phyloP scores from a whole-genome alignment of 176 grass and related monocot genomes.

The Cenchrus fungigraminus region DNA sequence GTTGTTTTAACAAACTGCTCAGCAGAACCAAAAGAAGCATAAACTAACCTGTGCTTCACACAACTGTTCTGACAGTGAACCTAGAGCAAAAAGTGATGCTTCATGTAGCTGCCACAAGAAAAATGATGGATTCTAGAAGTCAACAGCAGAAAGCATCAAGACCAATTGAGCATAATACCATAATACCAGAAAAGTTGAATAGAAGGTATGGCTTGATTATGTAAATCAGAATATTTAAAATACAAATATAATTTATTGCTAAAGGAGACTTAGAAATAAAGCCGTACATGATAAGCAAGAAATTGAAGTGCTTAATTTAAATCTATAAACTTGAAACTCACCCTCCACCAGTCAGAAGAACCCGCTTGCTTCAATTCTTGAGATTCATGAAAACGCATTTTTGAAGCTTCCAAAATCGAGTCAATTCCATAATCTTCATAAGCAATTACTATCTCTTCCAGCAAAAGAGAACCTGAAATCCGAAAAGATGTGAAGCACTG shows the following conservation, averaged over 20 bases:
- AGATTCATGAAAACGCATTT: constrained; percentile 72
- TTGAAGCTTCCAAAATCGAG: constrained; percentile 72
- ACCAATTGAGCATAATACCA: not conserved
- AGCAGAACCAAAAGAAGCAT: constrained; percentile 26
- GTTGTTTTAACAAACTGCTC: constrained; percentile 12
- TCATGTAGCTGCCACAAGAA: constrained; percentile 81
- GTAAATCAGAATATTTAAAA: not conserved
- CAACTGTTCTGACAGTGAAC: constrained; percentile 88
- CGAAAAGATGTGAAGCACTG: constrained; percentile 26
- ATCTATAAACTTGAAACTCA: constrained; percentile 52
- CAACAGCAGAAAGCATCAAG: constrained; percentile 28
- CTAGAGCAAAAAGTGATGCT: constrained; percentile 89
- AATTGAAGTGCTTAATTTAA: not conserved
- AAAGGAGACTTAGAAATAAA: constrained; percentile 15
- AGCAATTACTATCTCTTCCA: constrained; percentile 86
- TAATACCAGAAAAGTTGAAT: constrained; percentile 10
- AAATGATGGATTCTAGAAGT: constrained; percentile 25
- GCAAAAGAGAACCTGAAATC: constrained; percentile 76
- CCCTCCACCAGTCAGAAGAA: constrained; percentile 91
- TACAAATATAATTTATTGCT: not conserved
- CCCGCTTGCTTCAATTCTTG: constrained; percentile 73
- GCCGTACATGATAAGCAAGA: constrained; percentile 15
- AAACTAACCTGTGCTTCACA: constrained; percentile 81
- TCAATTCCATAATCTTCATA: constrained; percentile 77
- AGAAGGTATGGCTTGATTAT: not conserved